Evolutionary conservation across 345 rosid species (phyloP).

Genomic region (Triadica sebifera): DNA sequence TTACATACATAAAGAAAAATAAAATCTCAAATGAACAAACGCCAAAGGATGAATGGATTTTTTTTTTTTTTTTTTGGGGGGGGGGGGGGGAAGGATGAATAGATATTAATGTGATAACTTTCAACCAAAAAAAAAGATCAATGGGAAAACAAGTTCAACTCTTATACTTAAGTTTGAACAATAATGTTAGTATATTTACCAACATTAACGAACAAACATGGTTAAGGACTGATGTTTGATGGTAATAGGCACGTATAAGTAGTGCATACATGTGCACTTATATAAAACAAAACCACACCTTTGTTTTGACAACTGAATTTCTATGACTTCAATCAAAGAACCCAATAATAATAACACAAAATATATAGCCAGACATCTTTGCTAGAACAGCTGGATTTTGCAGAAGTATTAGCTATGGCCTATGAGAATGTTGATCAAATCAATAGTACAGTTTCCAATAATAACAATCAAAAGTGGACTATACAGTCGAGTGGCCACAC

Average conservation of each 20-base stretch:
- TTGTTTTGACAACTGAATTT: background rate
- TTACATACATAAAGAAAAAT: background rate
- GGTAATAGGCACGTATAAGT: no score
- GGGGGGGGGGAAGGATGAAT: no score
- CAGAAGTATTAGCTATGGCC: background rate
- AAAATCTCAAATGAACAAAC: background rate
- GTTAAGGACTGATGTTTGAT: background rate
- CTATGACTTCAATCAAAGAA: background rate
- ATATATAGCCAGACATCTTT: background rate
- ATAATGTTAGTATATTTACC: background rate
- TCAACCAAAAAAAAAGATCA: background rate
- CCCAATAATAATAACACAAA: background rate
- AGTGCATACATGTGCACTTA: no score
- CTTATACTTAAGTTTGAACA: background rate
- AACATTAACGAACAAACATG: background rate
- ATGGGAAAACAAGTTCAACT: background rate
- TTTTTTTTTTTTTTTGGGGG: no score
- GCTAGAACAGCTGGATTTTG: background rate
- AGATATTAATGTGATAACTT: background rate
- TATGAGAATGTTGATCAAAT: background rate
- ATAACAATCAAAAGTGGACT: background rate
- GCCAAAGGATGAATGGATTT: background rate
- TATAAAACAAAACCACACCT: background rate
- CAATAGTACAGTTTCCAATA: background rate
- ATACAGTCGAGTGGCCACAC: conserved; percentile 31